A percentile compares a stretch with the other conserved stretches of the same genome.
Conservation (phyloP, 164 flowering plant genomes). For the Vitis rupestris region DNA sequence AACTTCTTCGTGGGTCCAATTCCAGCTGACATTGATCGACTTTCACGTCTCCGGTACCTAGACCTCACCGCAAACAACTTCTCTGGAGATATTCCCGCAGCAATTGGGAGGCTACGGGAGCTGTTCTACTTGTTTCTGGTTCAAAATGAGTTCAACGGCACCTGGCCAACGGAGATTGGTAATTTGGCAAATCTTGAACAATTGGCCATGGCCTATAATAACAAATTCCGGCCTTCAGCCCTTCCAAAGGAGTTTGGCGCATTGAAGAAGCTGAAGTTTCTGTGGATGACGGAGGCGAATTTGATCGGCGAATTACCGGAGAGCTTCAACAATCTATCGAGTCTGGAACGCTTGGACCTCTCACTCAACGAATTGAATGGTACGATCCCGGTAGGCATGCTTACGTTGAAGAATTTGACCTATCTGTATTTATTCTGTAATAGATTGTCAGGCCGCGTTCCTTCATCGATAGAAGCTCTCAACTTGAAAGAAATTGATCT, state of each 20-base stretch:
- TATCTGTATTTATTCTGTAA: conserved; percentile 40
- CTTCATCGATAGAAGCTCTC: conserved; percentile 32
- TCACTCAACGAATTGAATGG: conserved; percentile 42
- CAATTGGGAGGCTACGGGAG: conserved; percentile 37
- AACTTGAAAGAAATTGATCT: conserved; percentile 51
- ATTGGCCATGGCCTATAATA: conserved; percentile 36
- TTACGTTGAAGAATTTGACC: conserved; percentile 49
- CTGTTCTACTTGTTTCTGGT: conserved; percentile 30
- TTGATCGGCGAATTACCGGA: conserved; percentile 51
- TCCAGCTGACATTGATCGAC: conserved; percentile 49
- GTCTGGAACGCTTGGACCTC: conserved; percentile 43
- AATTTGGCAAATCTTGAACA: conserved; percentile 41
- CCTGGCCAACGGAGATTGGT: conserved; percentile 58
- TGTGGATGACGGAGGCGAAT: conserved; percentile 27
- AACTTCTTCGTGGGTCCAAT: conserved; percentile 61
- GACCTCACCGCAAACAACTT: conserved; percentile 61
- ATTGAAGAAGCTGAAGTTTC: conserved; percentile 41
- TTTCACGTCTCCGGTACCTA: conserved; percentile 38
- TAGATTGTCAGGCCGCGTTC: conserved; percentile 58
- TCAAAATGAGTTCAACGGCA: conserved; percentile 51
- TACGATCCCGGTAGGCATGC: conserved; percentile 47
- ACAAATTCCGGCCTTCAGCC: conserved; percentile 25
- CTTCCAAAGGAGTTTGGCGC: conserved; percentile 43
- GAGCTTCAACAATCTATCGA: conserved; percentile 24
- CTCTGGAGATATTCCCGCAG: conserved; percentile 62